A percentile compares a stretch with the other conserved stretches of the same genome.
These are phyloP conservation scores for Fusarium heterosporum DNA, from an alignment of 2,329 filamentous ascomycete species.

Conservation along the genomic window DNA sequence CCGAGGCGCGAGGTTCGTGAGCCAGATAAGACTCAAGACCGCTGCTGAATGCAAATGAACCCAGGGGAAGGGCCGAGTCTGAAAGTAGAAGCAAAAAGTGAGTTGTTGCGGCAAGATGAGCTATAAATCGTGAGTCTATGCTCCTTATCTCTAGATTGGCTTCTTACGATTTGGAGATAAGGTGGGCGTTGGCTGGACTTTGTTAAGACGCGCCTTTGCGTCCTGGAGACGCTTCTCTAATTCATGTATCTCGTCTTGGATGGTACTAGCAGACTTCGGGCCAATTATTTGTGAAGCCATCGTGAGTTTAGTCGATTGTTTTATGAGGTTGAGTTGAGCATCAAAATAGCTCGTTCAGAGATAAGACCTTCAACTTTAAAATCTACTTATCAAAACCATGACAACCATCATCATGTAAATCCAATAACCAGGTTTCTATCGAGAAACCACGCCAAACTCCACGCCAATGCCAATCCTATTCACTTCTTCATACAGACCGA, in stretches of 20 bases:
- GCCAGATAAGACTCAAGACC: constrained; percentile 86
- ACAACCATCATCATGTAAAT: constrained; percentile 40
- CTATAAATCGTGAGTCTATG: constrained; percentile 23
- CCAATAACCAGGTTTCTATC: constrained; percentile 33
- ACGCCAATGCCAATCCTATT: constrained; percentile 38
- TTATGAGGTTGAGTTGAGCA: constrained; percentile 17
- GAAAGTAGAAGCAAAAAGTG: constrained; percentile 83
- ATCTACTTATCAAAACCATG: constrained; percentile 34
- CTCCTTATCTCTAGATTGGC: constrained; percentile 14
- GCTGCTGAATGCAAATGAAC: constrained; percentile 88
- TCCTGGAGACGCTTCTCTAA: constrained; percentile 66
- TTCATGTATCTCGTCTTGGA: constrained; percentile 67
- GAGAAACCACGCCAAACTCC: constrained; percentile 38
- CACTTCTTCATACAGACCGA: constrained; percentile 6
- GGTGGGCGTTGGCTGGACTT: constrained; percentile 36
- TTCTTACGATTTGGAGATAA: constrained; percentile 35
- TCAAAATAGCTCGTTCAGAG: constrained; percentile 33
- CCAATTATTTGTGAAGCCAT: constrained; percentile 45
- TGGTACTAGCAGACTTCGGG: constrained; percentile 45
- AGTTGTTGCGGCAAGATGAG: constrained; percentile 41
- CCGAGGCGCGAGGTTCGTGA: constrained; percentile 62
- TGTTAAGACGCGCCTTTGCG: constrained; percentile 59
- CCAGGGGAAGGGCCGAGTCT: constrained; percentile 83
- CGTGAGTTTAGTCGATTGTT: constrained; percentile 6
- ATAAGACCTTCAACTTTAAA: constrained; percentile 37